These are phyloP conservation scores for Carallia brachiata DNA, from an alignment of 345 rosid species.

Conservation along the genomic window DNA sequence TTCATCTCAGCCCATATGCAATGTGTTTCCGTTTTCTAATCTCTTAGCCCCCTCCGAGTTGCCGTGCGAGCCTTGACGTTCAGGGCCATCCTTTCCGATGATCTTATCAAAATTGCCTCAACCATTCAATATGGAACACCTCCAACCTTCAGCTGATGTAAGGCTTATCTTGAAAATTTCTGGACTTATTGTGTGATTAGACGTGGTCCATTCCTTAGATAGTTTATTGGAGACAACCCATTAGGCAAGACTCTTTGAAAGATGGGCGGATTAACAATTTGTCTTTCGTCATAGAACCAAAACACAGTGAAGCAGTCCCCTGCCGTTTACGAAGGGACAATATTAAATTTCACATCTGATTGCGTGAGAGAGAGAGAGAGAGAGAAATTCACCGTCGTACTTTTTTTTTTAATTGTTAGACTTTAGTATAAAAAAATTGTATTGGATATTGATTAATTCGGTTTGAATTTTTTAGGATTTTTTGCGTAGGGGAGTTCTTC, in stretches of 20 bases:
- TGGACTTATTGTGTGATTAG: neutral
- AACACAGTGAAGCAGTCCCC: neutral
- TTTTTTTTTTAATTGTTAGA: too few species aligned
- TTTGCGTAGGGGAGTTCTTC: too few species aligned
- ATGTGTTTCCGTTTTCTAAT: neutral
- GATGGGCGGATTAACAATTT: conserved; percentile 7
- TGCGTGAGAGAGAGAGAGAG: too few species aligned
- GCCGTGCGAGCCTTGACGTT: neutral
- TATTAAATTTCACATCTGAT: conserved; percentile 3
- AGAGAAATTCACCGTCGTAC: too few species aligned
- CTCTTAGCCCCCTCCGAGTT: neutral
- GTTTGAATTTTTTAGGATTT: too few species aligned
- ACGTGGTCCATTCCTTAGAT: conserved; percentile 16
- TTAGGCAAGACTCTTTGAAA: neutral
- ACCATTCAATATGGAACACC: conserved; percentile 17
- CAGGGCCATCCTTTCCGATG: neutral
- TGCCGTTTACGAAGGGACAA: neutral
- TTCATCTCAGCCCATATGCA: neutral
- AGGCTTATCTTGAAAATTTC: conserved; percentile 17
- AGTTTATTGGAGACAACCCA: neutral
- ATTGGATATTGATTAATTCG: too few species aligned
- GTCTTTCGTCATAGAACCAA: neutral
- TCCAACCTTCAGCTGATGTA: conserved; percentile 8
- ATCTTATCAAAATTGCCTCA: neutral
- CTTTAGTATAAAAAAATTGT: too few species aligned